Evolutionary conservation across 768 basidiomycete species (phyloP).

Genomic region (Artomyces pyxidatus): DNA sequence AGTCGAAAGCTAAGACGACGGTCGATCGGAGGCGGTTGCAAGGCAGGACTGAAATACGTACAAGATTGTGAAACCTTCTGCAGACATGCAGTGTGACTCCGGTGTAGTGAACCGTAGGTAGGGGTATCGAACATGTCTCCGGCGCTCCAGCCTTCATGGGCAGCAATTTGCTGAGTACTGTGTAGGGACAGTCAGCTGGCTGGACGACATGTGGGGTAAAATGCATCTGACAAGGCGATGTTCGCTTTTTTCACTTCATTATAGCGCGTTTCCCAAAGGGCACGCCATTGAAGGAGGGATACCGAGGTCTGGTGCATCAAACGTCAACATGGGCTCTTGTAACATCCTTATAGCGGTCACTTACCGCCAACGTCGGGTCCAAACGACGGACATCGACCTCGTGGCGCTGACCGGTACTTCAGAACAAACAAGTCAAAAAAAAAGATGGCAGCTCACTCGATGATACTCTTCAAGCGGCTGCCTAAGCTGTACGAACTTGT

Average conservation of each 20-base stretch:
- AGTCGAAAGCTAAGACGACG: constrained; percentile 24
- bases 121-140: not conserved
- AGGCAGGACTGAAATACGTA: not conserved
- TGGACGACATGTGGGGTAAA: not conserved
- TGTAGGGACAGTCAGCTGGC: not conserved
- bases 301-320: too few species aligned
- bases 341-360: too few species aligned
- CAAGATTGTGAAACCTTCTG: not conserved
- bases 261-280: not conserved
- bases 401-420: too few species aligned
- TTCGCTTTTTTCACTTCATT: not conserved
- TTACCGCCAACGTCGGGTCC: too few species aligned
- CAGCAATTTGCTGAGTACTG: not conserved
- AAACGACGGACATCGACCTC: too few species aligned
- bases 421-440: too few species aligned
- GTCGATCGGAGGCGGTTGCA: not conserved
- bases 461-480: not conserved
- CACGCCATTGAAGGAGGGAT: too few species aligned
- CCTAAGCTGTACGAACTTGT: constrained; percentile 4
- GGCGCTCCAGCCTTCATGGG: not conserved
- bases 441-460: not conserved
- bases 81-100: not conserved
- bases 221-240: not conserved
- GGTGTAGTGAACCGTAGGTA: not conserved
- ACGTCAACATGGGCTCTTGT: too few species aligned